phyloP scores from a whole-genome alignment of 257 asterid species.

The Capsicum chinense region DNA sequence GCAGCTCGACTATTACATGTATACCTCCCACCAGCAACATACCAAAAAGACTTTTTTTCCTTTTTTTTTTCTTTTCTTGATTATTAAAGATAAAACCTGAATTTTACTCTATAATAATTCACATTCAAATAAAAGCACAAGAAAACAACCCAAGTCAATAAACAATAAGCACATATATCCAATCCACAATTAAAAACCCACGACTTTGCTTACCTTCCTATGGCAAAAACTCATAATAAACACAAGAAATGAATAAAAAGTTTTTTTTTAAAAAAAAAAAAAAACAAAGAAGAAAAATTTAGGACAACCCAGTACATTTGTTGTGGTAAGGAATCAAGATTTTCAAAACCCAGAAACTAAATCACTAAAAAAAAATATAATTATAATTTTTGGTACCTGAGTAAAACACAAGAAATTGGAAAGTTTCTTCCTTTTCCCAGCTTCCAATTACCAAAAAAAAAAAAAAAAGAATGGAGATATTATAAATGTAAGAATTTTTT shows the following conservation, averaged over 20 bases:
- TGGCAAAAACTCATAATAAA: neutral
- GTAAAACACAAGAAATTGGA: slow-evolving; percentile 7
- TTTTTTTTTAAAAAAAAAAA: too few relatives aligned
- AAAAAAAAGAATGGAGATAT: neutral
- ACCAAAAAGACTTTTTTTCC: too few relatives aligned
- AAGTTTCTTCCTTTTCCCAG: neutral
- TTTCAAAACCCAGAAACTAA: slow-evolving; percentile 17
- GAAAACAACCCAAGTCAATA: neutral
- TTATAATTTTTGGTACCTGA: neutral
- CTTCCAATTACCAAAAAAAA: neutral
- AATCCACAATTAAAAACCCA: neutral
- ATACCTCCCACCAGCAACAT: too few relatives aligned
- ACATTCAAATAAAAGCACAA: neutral
- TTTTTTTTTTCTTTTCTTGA: neutral
- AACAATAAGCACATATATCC: neutral
- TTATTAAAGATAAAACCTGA: neutral
- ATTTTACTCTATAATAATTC: neutral
- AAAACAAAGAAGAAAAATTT: neutral
- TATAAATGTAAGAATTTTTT: neutral
- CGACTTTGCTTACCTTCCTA: neutral
- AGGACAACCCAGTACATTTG: neutral
- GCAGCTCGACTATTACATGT: too few relatives aligned
- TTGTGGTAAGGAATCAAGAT: neutral
- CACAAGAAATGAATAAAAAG: neutral
- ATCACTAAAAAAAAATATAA: too few relatives aligned